phyloP scores from a whole-genome alignment of 345 rosid species.

The Boechera retrofracta region DNA sequence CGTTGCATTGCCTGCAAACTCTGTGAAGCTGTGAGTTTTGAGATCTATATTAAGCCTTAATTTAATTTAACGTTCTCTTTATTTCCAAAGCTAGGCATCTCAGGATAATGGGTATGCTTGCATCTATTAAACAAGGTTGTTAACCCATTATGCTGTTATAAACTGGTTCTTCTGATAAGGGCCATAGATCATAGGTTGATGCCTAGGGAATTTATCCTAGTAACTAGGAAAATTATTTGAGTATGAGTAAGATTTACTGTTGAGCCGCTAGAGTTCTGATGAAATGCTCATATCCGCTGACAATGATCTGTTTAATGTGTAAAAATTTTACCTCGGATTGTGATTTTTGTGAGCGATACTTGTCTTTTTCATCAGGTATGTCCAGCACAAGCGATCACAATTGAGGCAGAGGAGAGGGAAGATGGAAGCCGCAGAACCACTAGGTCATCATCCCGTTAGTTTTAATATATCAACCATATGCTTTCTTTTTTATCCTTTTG shows the following conservation, averaged over 20 bases:
- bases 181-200: constrained; percentile 9
- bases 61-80: neutral
- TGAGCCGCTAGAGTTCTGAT: constrained; percentile 5
- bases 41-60: constrained; percentile 3
- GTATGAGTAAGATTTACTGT: constrained; percentile 6
- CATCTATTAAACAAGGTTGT: constrained; percentile 18
- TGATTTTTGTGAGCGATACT: constrained; percentile 11
- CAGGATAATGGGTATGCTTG: constrained; percentile 1
- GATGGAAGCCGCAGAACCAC: constrained; percentile 99
- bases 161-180: constrained; percentile 8
- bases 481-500: neutral
- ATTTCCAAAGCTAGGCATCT: constrained; percentile 15
- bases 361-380: constrained; percentile 63
- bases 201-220: neutral
- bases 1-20: constrained; percentile 99
- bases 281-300: neutral
- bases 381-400: constrained; percentile 98
- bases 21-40: constrained; percentile 88
- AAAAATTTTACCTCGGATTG: neutral
- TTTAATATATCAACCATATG: neutral
- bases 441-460: constrained; percentile 53
- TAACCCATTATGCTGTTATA: neutral
- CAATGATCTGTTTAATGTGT: neutral
- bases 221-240: constrained; percentile 3
- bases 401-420: constrained; percentile 97